Base-by-base conservation (phyloP, 768 basidiomycete genomes). In the Trametopsis cervina region DNA sequence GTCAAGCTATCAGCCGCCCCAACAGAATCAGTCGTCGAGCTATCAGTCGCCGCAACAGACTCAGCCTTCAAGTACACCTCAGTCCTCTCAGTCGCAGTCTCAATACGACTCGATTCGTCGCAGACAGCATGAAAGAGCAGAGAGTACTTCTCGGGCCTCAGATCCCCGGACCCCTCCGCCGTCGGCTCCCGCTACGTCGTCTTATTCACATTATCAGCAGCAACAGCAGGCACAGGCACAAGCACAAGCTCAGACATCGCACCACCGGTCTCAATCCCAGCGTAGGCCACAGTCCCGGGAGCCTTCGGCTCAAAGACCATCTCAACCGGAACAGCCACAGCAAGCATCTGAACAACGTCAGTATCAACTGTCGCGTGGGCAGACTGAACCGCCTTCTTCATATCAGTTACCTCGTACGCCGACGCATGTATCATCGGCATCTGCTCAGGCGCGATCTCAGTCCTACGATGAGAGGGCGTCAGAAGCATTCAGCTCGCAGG, bases 401-500 rank as follows among this genome's bases (percentile, higher is more conserved):
- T 50, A 27, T 17, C 44, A 4, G 36, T 43, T 13, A n/a, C 43
- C 24, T n/a, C 52, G 20, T 17, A 42, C 42, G 25, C 50, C 54
- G 25, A 35, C 52, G 21, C 56, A 57, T 38, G 33, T 24, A 4
- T 25, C 58, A 4, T 47, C 56, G 13, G 54, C 59, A 7, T 53
- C 57, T 9, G 49, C 57, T 2, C 57, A 57, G 24, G 50, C 47
- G 33, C 54, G 58, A 11, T 39, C 53, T 33, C 40, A 43, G 13
- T 35, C 35, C 9, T 24, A 6, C n/a, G 57, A 49, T 33, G 47
- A 56, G 9, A 66, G 44, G 64, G 63, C 1, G 73, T 40, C 29
- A 13, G 17, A 77, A 46, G 68, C 70, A 2, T 85, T 74, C 55
- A 83, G 75, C 0, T 60, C 75, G 4, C 68, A 66, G 47, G 66